Conservation (phyloP, 768 basidiomycete genomes). For the Hirschioporus abietinus region DNA sequence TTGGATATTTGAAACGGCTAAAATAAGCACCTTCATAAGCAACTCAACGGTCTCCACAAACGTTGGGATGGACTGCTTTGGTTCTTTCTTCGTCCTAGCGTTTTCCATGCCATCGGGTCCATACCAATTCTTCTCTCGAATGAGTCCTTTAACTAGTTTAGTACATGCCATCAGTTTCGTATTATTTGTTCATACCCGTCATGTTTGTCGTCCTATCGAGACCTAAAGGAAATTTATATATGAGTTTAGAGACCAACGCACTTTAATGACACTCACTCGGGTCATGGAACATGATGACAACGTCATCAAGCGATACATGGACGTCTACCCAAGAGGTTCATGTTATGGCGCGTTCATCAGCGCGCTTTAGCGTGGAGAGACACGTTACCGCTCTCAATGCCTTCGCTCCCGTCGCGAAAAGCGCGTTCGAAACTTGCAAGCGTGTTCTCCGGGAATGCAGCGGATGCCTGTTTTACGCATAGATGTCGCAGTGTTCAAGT, state of each 20-base stretch:
- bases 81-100: conserved; percentile 72
- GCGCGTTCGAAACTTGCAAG: conserved; percentile 93
- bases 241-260: not conserved
- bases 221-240: conserved; percentile 29
- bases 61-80: conserved; percentile 84
- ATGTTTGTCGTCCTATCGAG: conserved; percentile 81
- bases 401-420: conserved; percentile 92
- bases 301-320: conserved; percentile 83
- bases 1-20: not conserved
- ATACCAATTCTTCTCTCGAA: conserved; percentile 67
- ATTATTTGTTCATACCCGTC: conserved; percentile 37
- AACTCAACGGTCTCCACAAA: conserved; percentile 78
- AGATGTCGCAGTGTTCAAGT: not conserved
- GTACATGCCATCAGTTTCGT: not conserved
- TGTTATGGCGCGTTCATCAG: conserved; percentile 44
- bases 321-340: conserved; percentile 65
- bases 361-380: conserved; percentile 26
- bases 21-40: conserved; percentile 62
- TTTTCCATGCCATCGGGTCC: conserved; percentile 70
- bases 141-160: conserved; percentile 40
- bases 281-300: conserved; percentile 96
- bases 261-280: conserved; percentile 45
- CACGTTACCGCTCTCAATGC: conserved; percentile 94
- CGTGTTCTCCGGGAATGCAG: conserved; percentile 89
- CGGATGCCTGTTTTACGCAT: conserved; percentile 57